A percentile compares a stretch with the other conserved stretches of the same genome.
Conservation (phyloP, 371 early-diverging fungal genomes). For the Rhizopus delemar region DNA sequence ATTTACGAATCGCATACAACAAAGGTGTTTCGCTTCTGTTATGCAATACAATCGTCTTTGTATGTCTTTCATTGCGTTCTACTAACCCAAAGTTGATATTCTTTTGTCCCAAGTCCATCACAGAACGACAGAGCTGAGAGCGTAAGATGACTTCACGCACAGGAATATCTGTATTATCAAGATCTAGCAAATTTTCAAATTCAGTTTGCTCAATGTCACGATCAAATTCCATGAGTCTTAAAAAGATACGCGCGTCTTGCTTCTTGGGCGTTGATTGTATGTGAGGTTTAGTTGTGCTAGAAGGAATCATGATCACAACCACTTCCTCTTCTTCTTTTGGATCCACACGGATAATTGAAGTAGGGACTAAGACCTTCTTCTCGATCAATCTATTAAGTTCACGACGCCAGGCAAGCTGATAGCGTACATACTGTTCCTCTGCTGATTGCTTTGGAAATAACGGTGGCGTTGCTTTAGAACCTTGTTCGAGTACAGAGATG, state of each 20-base stretch:
- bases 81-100: slow-evolving; percentile 95
- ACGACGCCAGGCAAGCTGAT: slow-evolving; percentile 71
- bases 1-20: slow-evolving; percentile 90
- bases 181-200: slow-evolving; percentile 68
- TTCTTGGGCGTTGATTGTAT: slow-evolving; percentile 79
- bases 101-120: slow-evolving; percentile 94
- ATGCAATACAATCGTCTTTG: slow-evolving; percentile 87
- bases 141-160: slow-evolving; percentile 92
- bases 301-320: slow-evolving; percentile 79
- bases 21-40: slow-evolving; percentile 91
- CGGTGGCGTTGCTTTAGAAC: slow-evolving; percentile 64
- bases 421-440: slow-evolving; percentile 85
- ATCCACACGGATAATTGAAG: slow-evolving; percentile 66
- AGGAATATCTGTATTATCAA: slow-evolving; percentile 72
- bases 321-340: slow-evolving; percentile 71
- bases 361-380: slow-evolving; percentile 70
- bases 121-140: slow-evolving; percentile 78
- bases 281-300: slow-evolving; percentile 51
- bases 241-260: slow-evolving; percentile 77
- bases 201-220: slow-evolving; percentile 56
- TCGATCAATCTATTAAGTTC: slow-evolving; percentile 76
- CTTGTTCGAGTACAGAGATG: slow-evolving; percentile 64
- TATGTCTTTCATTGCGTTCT: slow-evolving; percentile 84
- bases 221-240: slow-evolving; percentile 81
- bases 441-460: slow-evolving; percentile 72